Evolutionary conservation across 192 early-diverging fungal species (phyloP).

Genomic region (Cladochytrium replicatum): DNA sequence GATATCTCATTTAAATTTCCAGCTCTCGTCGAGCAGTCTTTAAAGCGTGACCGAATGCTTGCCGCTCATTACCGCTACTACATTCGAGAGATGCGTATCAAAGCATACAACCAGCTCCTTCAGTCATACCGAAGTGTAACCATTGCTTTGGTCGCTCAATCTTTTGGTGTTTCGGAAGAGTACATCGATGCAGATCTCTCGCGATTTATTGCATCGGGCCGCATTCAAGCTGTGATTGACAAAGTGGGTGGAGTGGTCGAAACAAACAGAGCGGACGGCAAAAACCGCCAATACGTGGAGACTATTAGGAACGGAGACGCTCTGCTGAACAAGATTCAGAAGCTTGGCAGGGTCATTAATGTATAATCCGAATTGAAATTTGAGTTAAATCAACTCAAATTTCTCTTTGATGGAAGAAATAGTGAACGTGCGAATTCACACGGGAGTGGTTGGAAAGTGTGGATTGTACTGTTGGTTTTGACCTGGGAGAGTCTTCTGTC

Average conservation of each 20-base stretch:
- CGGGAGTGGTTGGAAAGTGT: too few relatives aligned
- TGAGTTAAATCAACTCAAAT: too few relatives aligned
- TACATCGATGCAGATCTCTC: slow-evolving; percentile 93
- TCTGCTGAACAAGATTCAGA: slow-evolving; percentile 91
- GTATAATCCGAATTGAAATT: too few relatives aligned
- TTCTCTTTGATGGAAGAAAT: too few relatives aligned
- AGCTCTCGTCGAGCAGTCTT: slow-evolving; percentile 74
- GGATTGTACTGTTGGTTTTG: too few relatives aligned
- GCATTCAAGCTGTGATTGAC: slow-evolving; percentile 97
- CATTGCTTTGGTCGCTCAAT: slow-evolving; percentile 89
- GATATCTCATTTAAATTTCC: too few relatives aligned
- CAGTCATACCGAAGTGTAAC: slow-evolving; percentile 92
- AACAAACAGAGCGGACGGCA: slow-evolving; percentile 94
- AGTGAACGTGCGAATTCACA: too few relatives aligned
- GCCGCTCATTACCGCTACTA: slow-evolving; percentile 83
- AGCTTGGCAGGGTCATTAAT: slow-evolving; percentile 85
- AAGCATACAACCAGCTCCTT: slow-evolving; percentile 88
- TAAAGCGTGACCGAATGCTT: slow-evolving; percentile 66
- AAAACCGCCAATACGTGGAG: slow-evolving; percentile 97
- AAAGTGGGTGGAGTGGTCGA: slow-evolving; percentile 96
- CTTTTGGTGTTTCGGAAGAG: slow-evolving; percentile 91
- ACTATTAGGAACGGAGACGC: slow-evolving; percentile 95
- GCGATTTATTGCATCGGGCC: slow-evolving; percentile 88
- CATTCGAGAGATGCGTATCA: slow-evolving; percentile 97
- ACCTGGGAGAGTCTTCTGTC: too few relatives aligned